A percentile compares a stretch with the other conserved stretches of the same genome.
Conservation (phyloP, 179 eudicot species). For the Heliamphora ciliata region DNA sequence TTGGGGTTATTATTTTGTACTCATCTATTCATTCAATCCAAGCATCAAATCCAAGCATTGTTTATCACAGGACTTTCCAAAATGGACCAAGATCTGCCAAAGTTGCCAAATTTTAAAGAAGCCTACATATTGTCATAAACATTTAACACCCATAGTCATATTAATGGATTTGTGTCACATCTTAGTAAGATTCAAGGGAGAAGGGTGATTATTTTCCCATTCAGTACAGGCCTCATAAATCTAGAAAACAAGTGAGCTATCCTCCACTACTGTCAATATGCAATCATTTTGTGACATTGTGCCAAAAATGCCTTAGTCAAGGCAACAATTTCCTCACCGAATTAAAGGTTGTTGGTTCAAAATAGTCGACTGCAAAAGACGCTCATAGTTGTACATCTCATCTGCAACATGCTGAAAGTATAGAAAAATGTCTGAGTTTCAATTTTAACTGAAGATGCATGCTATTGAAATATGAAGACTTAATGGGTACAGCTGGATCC, state of each 20-base stretch:
- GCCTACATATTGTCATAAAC: too few species aligned
- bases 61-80: too few species aligned
- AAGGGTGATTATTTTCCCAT: neutral
- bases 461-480: neutral
- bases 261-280: neutral
- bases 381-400: slow-evolving; percentile 27
- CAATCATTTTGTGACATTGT: neutral
- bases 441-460: neutral
- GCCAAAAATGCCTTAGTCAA: neutral
- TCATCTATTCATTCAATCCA: too few species aligned
- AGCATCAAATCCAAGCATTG: too few species aligned
- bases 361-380: slow-evolving; percentile 59
- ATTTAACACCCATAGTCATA: too few species aligned
- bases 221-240: neutral
- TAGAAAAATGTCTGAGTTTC: slow-evolving; percentile 9
- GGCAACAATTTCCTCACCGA: slow-evolving; percentile 27
- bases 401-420: slow-evolving; percentile 89
- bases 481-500: neutral
- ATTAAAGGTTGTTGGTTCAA: slow-evolving; percentile 90
- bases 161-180: too few species aligned
- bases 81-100: too few species aligned
- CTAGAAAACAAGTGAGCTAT: neutral
- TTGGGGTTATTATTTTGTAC: too few species aligned
- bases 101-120: too few species aligned
- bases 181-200: too few species aligned